A percentile compares a stretch with the other conserved stretches of the same genome.
These are phyloP conservation scores for Hymenoscyphus linearis DNA, from an alignment of 2,329 filamentous ascomycete genomes.

Conservation along the genomic window DNA sequence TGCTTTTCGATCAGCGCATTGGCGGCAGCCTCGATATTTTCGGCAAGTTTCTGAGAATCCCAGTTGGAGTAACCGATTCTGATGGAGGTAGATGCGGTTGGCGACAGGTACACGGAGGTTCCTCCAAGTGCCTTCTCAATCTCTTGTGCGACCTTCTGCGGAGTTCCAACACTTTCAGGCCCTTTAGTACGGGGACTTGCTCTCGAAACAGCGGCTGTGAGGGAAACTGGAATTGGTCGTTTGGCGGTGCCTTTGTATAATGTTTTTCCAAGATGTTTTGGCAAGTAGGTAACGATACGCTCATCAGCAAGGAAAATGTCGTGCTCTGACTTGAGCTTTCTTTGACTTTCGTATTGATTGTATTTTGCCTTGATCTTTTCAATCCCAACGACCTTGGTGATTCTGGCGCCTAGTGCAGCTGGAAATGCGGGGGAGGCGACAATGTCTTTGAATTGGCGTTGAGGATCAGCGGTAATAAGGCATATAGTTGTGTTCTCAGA, in stretches of 20 bases:
- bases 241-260: conserved; percentile 84
- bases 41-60: conserved; percentile 68
- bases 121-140: conserved; percentile 70
- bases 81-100: conserved; percentile 74
- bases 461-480: conserved; percentile 75
- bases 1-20: conserved; percentile 68
- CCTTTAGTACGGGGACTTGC: conserved; percentile 54
- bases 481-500: conserved; percentile 67
- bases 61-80: conserved; percentile 73
- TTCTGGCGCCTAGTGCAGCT: conserved; percentile 56
- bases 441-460: conserved; percentile 86
- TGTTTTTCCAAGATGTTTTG: conserved; percentile 77
- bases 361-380: conserved; percentile 85
- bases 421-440: conserved; percentile 71
- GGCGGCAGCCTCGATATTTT: conserved; percentile 72
- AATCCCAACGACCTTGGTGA: conserved; percentile 74
- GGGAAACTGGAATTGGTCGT: conserved; percentile 76
- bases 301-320: conserved; percentile 94
- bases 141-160: conserved; percentile 65
- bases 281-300: conserved; percentile 69
- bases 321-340: conserved; percentile 79
- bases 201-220: conserved; percentile 59
- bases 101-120: conserved; percentile 75
- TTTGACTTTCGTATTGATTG: conserved; percentile 79
- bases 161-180: conserved; percentile 36